These are phyloP conservation scores for Mucor saturninus DNA, from an alignment of 371 early-diverging fungal species.

Conservation along the genomic window DNA sequence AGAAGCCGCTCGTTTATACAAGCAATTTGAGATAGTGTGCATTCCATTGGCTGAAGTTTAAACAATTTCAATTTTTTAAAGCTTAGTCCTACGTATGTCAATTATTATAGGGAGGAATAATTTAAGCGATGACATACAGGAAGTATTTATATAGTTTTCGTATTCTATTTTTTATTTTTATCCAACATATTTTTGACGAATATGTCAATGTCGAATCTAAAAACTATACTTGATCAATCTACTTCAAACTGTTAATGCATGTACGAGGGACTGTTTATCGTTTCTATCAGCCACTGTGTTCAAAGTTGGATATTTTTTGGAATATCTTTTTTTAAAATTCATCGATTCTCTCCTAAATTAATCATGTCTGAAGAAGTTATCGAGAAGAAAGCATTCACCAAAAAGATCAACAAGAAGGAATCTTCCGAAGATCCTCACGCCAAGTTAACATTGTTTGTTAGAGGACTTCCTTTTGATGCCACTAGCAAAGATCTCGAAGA, in stretches of 20 bases:
- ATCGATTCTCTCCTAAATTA: background rate
- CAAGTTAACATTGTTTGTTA: slow-evolving; percentile 84
- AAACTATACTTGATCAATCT: no score
- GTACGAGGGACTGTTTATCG: background rate
- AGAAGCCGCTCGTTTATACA: no score
- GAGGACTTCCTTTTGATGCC: slow-evolving; percentile 81
- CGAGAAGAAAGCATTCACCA: slow-evolving; percentile 4
- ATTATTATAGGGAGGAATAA: no score
- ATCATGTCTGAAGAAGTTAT: slow-evolving; percentile 28
- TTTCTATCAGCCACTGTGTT: background rate
- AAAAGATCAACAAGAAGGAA: slow-evolving; percentile 15
- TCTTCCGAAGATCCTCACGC: slow-evolving; percentile 27
- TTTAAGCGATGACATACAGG: no score
- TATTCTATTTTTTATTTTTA: no score
- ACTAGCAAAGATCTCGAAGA: slow-evolving; percentile 81
- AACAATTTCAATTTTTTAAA: no score
- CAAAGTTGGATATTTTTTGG: background rate
- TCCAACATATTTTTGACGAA: no score
- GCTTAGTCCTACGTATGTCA: no score
- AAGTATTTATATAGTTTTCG: no score
- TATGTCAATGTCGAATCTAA: no score
- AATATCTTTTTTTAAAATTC: background rate
- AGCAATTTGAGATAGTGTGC: no score
- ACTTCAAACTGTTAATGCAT: background rate
- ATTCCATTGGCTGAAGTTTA: no score